These are phyloP conservation scores for Whalleya microplaca DNA, from an alignment of 2,329 filamentous ascomycete species.

Conservation along the genomic window DNA sequence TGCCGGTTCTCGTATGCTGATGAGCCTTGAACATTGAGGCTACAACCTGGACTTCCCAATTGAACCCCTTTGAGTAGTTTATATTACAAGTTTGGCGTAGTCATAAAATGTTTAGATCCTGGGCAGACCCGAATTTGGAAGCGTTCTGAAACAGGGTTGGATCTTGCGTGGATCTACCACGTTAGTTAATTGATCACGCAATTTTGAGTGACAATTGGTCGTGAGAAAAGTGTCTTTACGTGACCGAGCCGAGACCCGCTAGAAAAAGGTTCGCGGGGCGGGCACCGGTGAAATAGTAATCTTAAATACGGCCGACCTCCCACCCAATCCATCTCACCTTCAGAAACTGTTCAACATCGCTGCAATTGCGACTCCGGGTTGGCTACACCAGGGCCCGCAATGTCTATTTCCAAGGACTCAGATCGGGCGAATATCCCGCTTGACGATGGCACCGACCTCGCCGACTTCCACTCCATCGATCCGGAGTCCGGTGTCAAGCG, in stretches of 20 bases:
- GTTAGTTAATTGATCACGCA: conserved; percentile 16
- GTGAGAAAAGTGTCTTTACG: conserved; percentile 4
- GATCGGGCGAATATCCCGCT: conserved; percentile 5
- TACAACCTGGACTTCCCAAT: too few species aligned
- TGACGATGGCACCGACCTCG: conserved; percentile 14
- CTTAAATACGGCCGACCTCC: neutral
- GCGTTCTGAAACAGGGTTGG: too few species aligned
- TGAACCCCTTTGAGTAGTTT: too few species aligned
- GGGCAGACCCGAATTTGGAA: too few species aligned
- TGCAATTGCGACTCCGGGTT: neutral
- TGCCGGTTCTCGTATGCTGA: too few species aligned
- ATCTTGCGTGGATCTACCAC: too few species aligned
- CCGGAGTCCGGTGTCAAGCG: conserved; percentile 68
- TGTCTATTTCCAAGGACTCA: conserved; percentile 17
- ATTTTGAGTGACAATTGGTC: conserved; percentile 13
- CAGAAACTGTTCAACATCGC: too few species aligned
- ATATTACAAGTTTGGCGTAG: too few species aligned
- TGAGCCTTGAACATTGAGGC: too few species aligned
- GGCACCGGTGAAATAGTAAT: neutral
- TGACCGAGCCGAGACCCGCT: neutral
- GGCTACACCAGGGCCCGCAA: neutral
- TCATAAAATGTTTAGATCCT: too few species aligned
- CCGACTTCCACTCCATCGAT: conserved; percentile 54
- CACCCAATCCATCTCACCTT: too few species aligned
- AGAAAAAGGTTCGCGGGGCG: neutral